Base-by-base conservation (phyloP, 2,329 filamentous ascomycete species). In the Zymoseptoria brevis region DNA sequence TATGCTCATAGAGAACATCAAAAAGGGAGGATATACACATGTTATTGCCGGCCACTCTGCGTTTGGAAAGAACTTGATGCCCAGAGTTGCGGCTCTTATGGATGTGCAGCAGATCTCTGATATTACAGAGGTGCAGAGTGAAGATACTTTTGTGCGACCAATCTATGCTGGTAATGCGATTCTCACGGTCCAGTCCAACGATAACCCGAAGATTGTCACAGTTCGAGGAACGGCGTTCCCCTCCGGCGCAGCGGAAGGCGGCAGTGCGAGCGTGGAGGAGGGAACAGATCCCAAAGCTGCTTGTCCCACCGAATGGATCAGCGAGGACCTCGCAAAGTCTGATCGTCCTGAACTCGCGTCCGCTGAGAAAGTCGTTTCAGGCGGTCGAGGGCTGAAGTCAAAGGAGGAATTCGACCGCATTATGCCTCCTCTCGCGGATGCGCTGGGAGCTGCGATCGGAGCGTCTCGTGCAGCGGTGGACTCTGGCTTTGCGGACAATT, bases 101-200 rank as follows among this genome's bases (percentile, higher is more conserved):
- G 94, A 99, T 74, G 85, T 87, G 41, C 92, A 96, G 77, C 92
- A 96, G 73, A 86, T 99, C 62, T 96, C 92, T 51, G 94, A 99
- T 73, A 89, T 97, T 66, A 96, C 86, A 19, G 81, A 77, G 1
- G 88, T 99, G 71, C 86, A 96, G 75, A 84, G 84, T 75, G 92
- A 96, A 75, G 92, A 93, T 74, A 96, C 90, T 11, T 99, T 99
- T 71, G 88, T 96, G 57, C 88, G 94, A 59, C 93, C 94, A 26
- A 96, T 99, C 71, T 99, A 99, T 75, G 94, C 94, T 59, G 94
- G 94, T 57, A 99, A 99, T 73, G 94, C 93, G 53, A 96, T 99
- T 71, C 85, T 95, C 41, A 99, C 94, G 8, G 92, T 99, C 60
- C 89, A 97, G 76, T 96, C 91, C 2, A 84, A 83, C 63, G 94